Evolutionary conservation across 1,284 basidiomycete genomes (phyloP), one percentile per base, ranked within the genome.

Genomic region (Cryptococcus wingfieldii): DNA sequence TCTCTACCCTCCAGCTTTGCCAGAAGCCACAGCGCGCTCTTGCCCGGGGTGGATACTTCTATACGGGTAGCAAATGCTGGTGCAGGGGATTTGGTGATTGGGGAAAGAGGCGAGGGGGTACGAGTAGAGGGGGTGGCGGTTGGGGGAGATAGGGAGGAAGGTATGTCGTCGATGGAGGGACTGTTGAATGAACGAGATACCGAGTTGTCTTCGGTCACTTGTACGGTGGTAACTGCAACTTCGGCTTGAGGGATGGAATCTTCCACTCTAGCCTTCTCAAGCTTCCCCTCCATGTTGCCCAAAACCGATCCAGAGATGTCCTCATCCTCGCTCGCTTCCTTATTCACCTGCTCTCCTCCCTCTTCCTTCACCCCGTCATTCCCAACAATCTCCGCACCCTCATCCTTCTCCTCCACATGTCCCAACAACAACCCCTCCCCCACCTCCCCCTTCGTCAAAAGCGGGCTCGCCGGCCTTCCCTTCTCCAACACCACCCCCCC

Each of bases 1-100:
- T 34, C 56, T n/a, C 31, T 52, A 19, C 52, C 54, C 16, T 56
- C 57, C 25, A 53, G 37, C 37, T 57, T 59, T 28, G 60, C 55
- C 25, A 56, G 28, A 19, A 53, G 44, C 44, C 37, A 53, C 39
- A 49, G 45, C 16, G 54, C 54, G 45, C 51, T 53, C 45, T 44
- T 54, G 18, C 13, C 34, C 8, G 51, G 56, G 4, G 54, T 56
- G 12, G 51, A 56, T 5, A 56, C 57, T 23, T 56, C 54, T 18
- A 52, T 54, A 42, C 59, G 31, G 16, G 51, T 52, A 9, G 51
- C 58, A 43, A 47, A 54, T 5, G 54, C 55, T 9, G 42, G 44
- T 18, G 47, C 19, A 5, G 42, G 18, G 5, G n/a, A 18, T 6
- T 44, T n/a, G 1, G 7, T 10, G 10, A 34, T 6, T 34, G 31